These are phyloP conservation scores for Cicer chorassanicum DNA, from an alignment of 306 rosid genomes.

Conservation along the genomic window DNA sequence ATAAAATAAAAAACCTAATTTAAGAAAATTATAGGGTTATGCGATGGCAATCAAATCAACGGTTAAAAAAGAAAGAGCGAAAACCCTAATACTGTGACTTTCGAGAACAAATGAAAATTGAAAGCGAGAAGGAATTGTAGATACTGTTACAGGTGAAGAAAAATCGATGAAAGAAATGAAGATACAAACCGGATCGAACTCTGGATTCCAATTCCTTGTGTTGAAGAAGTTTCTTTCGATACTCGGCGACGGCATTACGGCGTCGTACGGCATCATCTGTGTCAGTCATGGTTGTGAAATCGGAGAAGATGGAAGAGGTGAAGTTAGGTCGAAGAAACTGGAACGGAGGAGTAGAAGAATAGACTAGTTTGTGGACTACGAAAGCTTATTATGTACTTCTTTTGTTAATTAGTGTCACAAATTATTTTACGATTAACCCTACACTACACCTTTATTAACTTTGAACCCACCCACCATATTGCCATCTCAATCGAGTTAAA, in stretches of 20 bases:
- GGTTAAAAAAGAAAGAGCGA: not conserved
- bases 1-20: constrained; percentile 13
- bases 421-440: too few species aligned
- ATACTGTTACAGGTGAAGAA: not conserved
- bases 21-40: constrained; percentile 6
- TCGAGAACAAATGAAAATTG: constrained; percentile 7
- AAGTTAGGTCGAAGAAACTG: not conserved
- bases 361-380: constrained; percentile 8
- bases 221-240: constrained; percentile 82
- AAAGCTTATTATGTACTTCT: not conserved
- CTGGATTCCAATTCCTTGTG: constrained; percentile 89
- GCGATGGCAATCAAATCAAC: not conserved
- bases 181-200: constrained; percentile 78
- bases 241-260: constrained; percentile 66
- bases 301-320: not conserved
- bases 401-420: too few species aligned
- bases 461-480: too few species aligned
- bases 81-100: constrained; percentile 43
- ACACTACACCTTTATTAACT: too few species aligned
- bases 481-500: too few species aligned
- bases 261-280: constrained; percentile 74
- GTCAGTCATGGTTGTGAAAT: constrained; percentile 59
- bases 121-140: not conserved
- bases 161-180: constrained; percentile 21
- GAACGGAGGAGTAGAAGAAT: not conserved